Evolutionary conservation across 192 early-diverging fungal genomes (phyloP).

Genomic region (Podila verticillata): DNA sequence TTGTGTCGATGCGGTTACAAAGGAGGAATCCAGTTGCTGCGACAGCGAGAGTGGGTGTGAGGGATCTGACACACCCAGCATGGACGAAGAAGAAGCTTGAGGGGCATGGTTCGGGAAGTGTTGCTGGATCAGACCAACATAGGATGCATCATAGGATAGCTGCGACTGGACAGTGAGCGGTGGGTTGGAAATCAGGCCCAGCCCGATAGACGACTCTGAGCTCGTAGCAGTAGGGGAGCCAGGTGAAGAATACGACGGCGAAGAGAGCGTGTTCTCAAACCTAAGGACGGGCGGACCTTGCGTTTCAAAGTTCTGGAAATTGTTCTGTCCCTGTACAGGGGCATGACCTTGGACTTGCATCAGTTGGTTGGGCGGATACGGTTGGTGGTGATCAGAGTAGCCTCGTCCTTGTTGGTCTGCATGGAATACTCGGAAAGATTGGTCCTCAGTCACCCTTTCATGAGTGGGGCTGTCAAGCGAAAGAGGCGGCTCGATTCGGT

Average conservation of each 20-base stretch:
- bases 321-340: not conserved
- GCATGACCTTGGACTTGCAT: not conserved
- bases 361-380: not conserved
- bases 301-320: conserved; percentile 7
- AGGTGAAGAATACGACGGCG: conserved; percentile 19
- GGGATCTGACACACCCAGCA: not conserved
- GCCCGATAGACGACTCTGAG: conserved; percentile 3
- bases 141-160: conserved; percentile 5
- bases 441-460: not conserved
- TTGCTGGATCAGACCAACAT: conserved; percentile 23
- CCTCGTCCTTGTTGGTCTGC: not conserved
- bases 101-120: conserved; percentile 20
- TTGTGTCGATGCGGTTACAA: not conserved
- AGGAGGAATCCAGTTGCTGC: conserved; percentile 22
- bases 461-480: not conserved
- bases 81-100: not conserved
- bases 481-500: conserved; percentile 15
- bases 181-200: conserved; percentile 13
- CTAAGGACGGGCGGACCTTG: not conserved
- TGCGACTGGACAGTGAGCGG: conserved; percentile 15
- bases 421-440: conserved; percentile 2
- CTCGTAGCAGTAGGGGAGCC: conserved; percentile 2
- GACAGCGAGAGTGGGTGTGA: conserved; percentile 5
- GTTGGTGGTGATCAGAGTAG: not conserved
- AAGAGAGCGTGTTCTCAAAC: conserved; percentile 11